Evolutionary conservation across 140 eudicot species (phyloP), one percentile per base, ranked within the genome.

Genomic region (Anethum foeniculum): DNA sequence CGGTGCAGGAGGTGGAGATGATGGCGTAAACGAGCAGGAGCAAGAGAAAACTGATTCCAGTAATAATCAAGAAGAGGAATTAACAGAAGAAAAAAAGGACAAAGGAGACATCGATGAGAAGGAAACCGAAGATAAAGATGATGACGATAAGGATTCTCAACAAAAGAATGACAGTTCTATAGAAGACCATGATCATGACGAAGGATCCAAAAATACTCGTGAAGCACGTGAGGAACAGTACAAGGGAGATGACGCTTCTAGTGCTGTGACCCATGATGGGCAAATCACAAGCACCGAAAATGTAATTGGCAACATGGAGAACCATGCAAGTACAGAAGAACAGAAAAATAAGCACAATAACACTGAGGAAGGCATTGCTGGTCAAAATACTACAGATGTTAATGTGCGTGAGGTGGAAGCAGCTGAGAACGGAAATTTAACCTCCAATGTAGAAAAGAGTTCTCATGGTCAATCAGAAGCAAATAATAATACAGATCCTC

Each of bases 231-330:
- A 92, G 82, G 97, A 90, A 83, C 90, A 89, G 54, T 92, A 95
- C 83, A 90, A 89, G 85, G 99, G 93, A 6, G 99, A 95, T 85
- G 99, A 95, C 86, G 97, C 99, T 84, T 95, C 97, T 19, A 92
- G 99, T 85, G 99, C 96, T 62, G 99, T 95, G 86, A 88, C 92
- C 73, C 96, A 90, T 76, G 87, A 89, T 73, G 75, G 86, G 14
- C 83, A 85, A 58, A 82, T 77, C 44, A 13, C 56, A 27, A 75
- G 34, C 23, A 65, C 85, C 36, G 89, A 83, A 81, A 89, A 75
- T 43, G 86, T 80, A 82, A 89, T 77, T 64, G 88, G 75, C 3
- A 85, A 74, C 27, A 13, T 56, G 74, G 85, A 81, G 4, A 82
- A 64, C 41, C 60, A 79, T 52, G 77, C 39, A 41, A 65, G 47